Evolutionary conservation across 495 filamentous ascomycete genomes (phyloP).

Genomic region (Lepraria neglecta): DNA sequence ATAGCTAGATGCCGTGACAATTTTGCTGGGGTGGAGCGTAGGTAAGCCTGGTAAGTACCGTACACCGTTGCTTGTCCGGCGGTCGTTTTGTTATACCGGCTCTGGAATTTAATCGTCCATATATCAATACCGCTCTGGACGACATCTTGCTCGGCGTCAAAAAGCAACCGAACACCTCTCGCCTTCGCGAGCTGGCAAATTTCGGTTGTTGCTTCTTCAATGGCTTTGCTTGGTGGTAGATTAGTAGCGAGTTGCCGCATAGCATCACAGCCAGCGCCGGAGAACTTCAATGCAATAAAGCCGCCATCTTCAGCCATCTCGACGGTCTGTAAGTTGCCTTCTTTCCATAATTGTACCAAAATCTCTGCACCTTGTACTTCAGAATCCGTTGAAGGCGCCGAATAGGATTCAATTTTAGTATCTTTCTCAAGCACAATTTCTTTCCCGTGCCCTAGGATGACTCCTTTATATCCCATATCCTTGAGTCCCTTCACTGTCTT

Average conservation of each 20-base stretch:
- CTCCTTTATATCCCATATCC: slow-evolving; percentile 39
- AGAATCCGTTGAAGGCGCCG: slow-evolving; percentile 25
- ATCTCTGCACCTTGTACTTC: slow-evolving; percentile 33
- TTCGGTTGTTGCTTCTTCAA: slow-evolving; percentile 62
- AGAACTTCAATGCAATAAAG: slow-evolving; percentile 88
- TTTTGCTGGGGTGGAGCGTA: slow-evolving; percentile 60
- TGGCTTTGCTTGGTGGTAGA: slow-evolving; percentile 51
- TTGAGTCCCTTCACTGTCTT: slow-evolving; percentile 36
- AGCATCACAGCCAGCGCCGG: slow-evolving; percentile 78
- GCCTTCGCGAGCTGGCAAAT: slow-evolving; percentile 71
- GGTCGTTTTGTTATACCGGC: slow-evolving; percentile 61
- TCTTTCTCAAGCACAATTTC: slow-evolving; percentile 40
- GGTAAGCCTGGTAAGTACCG: slow-evolving; percentile 77
- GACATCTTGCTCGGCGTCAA: slow-evolving; percentile 82
- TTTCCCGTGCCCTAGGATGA: slow-evolving; percentile 44
- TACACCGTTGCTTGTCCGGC: slow-evolving; percentile 60
- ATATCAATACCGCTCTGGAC: slow-evolving; percentile 78
- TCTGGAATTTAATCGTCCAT: slow-evolving; percentile 76
- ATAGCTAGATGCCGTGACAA: slow-evolving; percentile 60
- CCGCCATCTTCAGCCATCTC: slow-evolving; percentile 66
- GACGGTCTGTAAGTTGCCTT: slow-evolving; percentile 71
- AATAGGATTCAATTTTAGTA: slow-evolving; percentile 31
- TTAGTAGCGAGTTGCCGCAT: slow-evolving; percentile 56
- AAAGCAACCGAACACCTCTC: slow-evolving; percentile 67
- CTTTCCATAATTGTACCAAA: slow-evolving; percentile 67